A percentile compares a stretch with the other conserved stretches of the same genome.
These are phyloP conservation scores for Suhomyces canberraensis DNA, from an alignment of 805 yeast genomes.

Conservation along the genomic window DNA sequence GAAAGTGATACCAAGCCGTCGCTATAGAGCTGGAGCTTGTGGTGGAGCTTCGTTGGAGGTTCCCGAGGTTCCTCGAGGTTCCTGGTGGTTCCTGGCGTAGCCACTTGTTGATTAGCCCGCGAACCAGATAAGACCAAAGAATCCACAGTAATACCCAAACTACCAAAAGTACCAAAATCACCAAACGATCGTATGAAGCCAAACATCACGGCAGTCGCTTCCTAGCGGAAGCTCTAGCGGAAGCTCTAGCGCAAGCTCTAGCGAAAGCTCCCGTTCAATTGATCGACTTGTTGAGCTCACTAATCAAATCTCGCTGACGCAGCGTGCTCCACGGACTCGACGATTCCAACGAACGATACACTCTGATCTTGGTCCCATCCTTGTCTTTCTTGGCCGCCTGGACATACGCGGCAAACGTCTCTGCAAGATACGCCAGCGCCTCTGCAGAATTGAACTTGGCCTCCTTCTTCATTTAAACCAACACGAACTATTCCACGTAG, in stretches of 20 bases:
- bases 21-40: too few relatives aligned
- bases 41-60: too few relatives aligned
- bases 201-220: too few relatives aligned
- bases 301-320: constrained; percentile 12
- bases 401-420: constrained; percentile 15
- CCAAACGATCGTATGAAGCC: too few relatives aligned
- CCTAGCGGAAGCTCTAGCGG: not conserved
- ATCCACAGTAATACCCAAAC: too few relatives aligned
- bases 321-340: constrained; percentile 20
- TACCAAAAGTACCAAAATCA: too few relatives aligned
- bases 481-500: not conserved
- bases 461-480: not conserved
- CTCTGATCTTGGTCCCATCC: constrained; percentile 14
- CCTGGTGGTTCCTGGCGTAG: too few relatives aligned
- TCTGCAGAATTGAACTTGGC: constrained; percentile 15
- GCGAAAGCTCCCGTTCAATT: not conserved
- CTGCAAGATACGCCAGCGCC: constrained; percentile 17
- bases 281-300: constrained; percentile 17
- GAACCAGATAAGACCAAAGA: too few relatives aligned
- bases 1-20: too few relatives aligned
- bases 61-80: too few relatives aligned
- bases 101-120: too few relatives aligned
- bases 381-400: constrained; percentile 20
- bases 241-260: not conserved
- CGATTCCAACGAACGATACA: constrained; percentile 24